Conservation (phyloP, 305 asterid species). For the Coffea humblotiana region DNA sequence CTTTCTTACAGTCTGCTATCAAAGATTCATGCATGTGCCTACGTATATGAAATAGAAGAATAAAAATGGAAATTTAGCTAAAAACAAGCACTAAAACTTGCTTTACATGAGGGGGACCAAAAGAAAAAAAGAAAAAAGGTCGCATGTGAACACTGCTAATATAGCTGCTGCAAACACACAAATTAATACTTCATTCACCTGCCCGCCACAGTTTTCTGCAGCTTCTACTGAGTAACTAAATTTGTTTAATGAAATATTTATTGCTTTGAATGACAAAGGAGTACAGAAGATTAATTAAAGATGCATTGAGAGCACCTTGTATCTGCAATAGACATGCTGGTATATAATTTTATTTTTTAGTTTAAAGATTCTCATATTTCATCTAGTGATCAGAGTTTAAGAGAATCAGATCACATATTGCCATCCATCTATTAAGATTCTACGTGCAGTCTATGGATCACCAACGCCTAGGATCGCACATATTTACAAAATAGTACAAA, state of each 20-base stretch:
- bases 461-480: constrained; percentile 66
- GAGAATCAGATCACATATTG: constrained; percentile 12
- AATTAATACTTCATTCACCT: constrained; percentile 20
- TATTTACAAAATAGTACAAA: constrained; percentile 14
- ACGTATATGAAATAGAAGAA: not conserved
- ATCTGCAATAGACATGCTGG: constrained; percentile 13
- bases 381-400: not conserved
- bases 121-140: not conserved
- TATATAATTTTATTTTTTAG: not conserved
- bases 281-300: constrained; percentile 2
- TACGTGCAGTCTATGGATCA: constrained; percentile 59
- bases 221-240: constrained; percentile 22
- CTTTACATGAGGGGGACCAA: not conserved
- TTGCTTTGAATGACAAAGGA: not conserved
- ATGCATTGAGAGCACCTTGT: constrained; percentile 8
- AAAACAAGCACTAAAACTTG: not conserved
- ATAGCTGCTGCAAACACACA: constrained; percentile 8
- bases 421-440: constrained; percentile 31
- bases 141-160: constrained; percentile 60
- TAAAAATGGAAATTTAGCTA: not conserved
- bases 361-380: constrained; percentile 5
- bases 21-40: too few species aligned
- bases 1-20: too few species aligned
- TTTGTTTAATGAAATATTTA: not conserved
- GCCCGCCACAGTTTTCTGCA: constrained; percentile 28